Evolutionary conservation across 2,329 filamentous ascomycete genomes (phyloP).

Genomic region (Teratosphaeria zuluensis): DNA sequence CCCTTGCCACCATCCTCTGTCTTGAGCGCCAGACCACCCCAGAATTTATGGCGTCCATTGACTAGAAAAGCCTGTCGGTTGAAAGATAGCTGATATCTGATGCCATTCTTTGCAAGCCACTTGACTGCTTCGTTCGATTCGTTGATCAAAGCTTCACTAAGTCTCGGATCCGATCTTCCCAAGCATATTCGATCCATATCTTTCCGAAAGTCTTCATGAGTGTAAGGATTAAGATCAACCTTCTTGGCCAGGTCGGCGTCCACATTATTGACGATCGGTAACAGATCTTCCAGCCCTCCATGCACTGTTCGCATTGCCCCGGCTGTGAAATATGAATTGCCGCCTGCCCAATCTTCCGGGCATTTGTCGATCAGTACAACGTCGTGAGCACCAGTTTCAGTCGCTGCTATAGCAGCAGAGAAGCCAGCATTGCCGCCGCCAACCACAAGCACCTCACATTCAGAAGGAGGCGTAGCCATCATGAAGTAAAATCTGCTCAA

Average conservation of each 20-base stretch:
- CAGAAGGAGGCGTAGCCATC: not conserved
- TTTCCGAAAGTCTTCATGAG: conserved; percentile 41
- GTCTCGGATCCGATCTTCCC: conserved; percentile 41
- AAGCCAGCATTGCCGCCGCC: conserved; percentile 57
- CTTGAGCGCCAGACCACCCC: conserved; percentile 55
- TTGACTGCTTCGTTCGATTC: conserved; percentile 20
- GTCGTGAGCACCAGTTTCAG: conserved; percentile 29
- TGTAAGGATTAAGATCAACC: conserved; percentile 53
- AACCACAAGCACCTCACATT: conserved; percentile 42
- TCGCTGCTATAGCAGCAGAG: conserved; percentile 35
- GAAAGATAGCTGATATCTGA: conserved; percentile 44
- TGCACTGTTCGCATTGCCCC: conserved; percentile 53
- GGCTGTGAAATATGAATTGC: conserved; percentile 57
- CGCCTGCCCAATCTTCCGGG: conserved; percentile 49
- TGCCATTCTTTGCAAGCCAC: conserved; percentile 20
- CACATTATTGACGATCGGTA: conserved; percentile 54
- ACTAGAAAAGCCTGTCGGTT: conserved; percentile 57
- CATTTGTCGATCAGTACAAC: conserved; percentile 53
- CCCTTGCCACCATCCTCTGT: conserved; percentile 52
- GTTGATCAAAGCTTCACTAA: conserved; percentile 41
- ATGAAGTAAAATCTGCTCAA: not conserved
- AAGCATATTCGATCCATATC: conserved; percentile 50
- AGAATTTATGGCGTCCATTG: conserved; percentile 53
- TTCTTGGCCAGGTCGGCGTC: conserved; percentile 33
- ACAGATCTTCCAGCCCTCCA: conserved; percentile 45